phyloP scores from a whole-genome alignment of 2,329 filamentous ascomycete genomes.

The Ophiosphaerella korrae region DNA sequence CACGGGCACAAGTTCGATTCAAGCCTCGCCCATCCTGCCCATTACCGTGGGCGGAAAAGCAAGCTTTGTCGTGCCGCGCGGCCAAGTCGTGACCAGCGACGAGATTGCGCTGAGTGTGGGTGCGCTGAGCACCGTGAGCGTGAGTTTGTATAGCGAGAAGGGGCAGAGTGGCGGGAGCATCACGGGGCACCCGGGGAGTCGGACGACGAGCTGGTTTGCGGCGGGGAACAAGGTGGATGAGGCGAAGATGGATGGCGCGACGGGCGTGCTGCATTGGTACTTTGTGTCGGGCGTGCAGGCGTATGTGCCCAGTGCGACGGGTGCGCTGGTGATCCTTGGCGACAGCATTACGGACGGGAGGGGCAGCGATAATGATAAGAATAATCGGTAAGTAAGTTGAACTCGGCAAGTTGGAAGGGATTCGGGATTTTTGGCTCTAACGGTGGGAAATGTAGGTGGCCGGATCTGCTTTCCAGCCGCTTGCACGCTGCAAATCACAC shows the following conservation, averaged over 20 bases:
- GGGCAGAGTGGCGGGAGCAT: conserved; percentile 64
- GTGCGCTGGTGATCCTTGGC: conserved; percentile 60
- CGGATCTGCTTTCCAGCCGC: conserved; percentile 50
- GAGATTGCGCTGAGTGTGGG: conserved; percentile 55
- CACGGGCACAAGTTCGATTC: conserved; percentile 60
- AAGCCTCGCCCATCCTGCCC: conserved; percentile 36
- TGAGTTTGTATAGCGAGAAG: conserved; percentile 62
- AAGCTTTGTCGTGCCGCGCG: conserved; percentile 59
- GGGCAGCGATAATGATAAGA: conserved; percentile 46
- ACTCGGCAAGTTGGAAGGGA: too few relatives aligned
- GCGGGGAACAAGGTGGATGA: neutral
- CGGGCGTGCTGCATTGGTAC: conserved; percentile 42
- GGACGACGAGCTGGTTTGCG: conserved; percentile 62
- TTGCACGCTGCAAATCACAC: conserved; percentile 49
- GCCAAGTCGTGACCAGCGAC: conserved; percentile 57
- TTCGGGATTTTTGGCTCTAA: too few relatives aligned
- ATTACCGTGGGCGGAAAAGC: conserved; percentile 57
- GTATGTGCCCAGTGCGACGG: conserved; percentile 53
- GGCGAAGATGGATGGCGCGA: neutral
- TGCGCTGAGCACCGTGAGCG: conserved; percentile 59
- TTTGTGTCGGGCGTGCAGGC: conserved; percentile 62
- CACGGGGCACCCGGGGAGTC: conserved; percentile 68
- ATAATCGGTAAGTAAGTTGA: conserved; percentile 2
- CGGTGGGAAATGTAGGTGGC: conserved; percentile 54
- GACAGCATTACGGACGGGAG: conserved; percentile 71